phyloP scores from a whole-genome alignment of 2,329 filamentous ascomycete genomes.

The Pseudomassariella vexata region DNA sequence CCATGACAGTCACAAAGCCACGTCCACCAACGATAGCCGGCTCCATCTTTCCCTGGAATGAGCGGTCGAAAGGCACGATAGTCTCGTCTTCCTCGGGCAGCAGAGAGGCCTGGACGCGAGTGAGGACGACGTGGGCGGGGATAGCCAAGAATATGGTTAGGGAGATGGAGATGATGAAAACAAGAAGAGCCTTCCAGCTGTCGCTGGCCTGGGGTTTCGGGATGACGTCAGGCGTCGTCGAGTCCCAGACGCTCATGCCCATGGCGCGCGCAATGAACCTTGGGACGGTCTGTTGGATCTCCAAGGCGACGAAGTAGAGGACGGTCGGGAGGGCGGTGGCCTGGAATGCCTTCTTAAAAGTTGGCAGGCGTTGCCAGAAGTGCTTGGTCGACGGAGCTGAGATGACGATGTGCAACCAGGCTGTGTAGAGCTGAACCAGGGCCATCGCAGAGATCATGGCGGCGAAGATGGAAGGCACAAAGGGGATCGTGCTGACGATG shows the following conservation, averaged over 20 bases:
- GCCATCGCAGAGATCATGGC: constrained; percentile 53
- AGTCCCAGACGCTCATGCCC: constrained; percentile 35
- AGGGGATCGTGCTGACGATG: constrained; percentile 35
- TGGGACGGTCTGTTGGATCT: constrained; percentile 43
- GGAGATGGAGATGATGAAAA: constrained; percentile 40
- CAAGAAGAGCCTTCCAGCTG: constrained; percentile 38
- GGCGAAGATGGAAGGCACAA: constrained; percentile 32
- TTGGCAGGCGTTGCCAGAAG: constrained; percentile 66
- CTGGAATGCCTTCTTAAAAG: constrained; percentile 57
- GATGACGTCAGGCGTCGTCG: constrained; percentile 29
- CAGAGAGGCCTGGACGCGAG: constrained; percentile 82
- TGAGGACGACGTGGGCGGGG: constrained; percentile 69
- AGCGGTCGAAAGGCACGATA: constrained; percentile 85
- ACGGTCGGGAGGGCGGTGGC: constrained; percentile 65
- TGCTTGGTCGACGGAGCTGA: constrained; percentile 56
- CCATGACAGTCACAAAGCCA: constrained; percentile 63
- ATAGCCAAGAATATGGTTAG: constrained; percentile 61
- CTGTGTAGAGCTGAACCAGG: constrained; percentile 63
- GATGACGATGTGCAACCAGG: constrained; percentile 85
- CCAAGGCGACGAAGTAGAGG: constrained; percentile 53
- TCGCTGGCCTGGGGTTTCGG: constrained; percentile 30
- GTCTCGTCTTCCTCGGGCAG: constrained; percentile 76
- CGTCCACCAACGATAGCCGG: constrained; percentile 68
- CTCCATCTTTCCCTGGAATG: constrained; percentile 71
- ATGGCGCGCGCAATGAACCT: constrained; percentile 39